A percentile compares a stretch with the other conserved stretches of the same genome.
Conservation (phyloP, 225 moss, liverwort and hornwort genomes). For the Neckera pumila region DNA sequence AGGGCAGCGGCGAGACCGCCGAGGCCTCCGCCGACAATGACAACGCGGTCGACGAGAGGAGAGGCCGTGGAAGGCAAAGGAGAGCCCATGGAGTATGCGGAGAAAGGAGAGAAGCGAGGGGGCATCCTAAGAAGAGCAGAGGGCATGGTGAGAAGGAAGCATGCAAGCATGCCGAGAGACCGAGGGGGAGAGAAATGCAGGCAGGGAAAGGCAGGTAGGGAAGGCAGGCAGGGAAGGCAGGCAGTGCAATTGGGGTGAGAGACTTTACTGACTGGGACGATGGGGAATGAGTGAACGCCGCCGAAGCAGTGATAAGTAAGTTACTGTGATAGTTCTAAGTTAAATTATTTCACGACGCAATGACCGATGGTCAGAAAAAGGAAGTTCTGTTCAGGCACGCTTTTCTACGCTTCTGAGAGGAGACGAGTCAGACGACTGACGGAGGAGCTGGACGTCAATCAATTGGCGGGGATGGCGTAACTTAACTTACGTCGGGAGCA, state of each 20-base stretch:
- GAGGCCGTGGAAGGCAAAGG: background rate
- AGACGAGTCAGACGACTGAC: too few species aligned
- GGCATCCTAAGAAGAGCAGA: background rate
- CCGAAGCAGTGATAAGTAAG: too few species aligned
- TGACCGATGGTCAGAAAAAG: background rate
- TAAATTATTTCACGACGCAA: too few species aligned
- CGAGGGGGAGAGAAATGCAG: background rate
- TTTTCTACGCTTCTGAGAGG: background rate
- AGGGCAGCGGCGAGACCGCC: slow-evolving; percentile 40
- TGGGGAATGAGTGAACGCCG: too few species aligned
- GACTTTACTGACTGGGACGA: background rate
- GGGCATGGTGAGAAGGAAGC: background rate
- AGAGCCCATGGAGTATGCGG: slow-evolving; percentile 1
- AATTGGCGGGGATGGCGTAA: background rate
- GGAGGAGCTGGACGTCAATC: background rate
- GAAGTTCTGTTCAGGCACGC: background rate
- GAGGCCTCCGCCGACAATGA: slow-evolving; percentile 42
- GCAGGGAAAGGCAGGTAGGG: background rate
- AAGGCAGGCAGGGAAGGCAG: too few species aligned
- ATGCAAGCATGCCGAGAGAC: background rate
- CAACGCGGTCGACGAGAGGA: slow-evolving; percentile 27
- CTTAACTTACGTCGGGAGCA: background rate
- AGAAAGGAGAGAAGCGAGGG: background rate
- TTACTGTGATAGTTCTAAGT: too few species aligned
- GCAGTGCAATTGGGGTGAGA: background rate